Base-by-base conservation (phyloP, 345 rosid genomes). In the Erucastrum elatum region DNA sequence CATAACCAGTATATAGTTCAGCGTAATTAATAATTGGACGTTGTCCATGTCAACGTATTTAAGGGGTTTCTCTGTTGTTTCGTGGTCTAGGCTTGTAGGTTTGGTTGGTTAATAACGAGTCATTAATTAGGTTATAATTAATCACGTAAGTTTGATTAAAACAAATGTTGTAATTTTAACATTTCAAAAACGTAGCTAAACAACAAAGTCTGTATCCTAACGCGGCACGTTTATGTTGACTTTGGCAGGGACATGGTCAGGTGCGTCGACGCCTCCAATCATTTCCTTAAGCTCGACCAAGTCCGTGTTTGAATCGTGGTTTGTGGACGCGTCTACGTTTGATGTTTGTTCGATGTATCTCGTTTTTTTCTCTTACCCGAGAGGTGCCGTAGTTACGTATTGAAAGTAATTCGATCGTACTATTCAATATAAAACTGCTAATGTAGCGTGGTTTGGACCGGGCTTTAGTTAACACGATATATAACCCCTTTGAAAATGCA, bases 221-320 rank as follows among this genome's bases (percentile, higher is more conserved):
- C 77, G 78, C 78, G 82, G 82, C 59, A 67, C 78, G 65, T 79
- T 79, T 67, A 67, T 68, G 70, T 66, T 79, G 82, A 79, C 82
- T 73, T 34, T 67, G 15, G 26, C 61, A 67, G 74, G 5, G 77
- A 79, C 78, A 73, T 46, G 69, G 69, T 72, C 81, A 79, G 68
- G 77, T 72, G 74, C 44, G 72, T 71, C 80, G 74, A 77, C 76
- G 34, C 46, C 65, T 44, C 68, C 39, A 44, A 15, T 72, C 44
- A 6, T 27, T 60, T 26, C 76, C 68, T 63, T 62, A 25, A 16
- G 64, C 58, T 79, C 62, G 64, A 72, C 68, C 73, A 58, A 78
- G 64, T 59, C 64, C 77, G 82, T 67, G 77, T 73, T 60, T 67
- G 74, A 79, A 66, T 79, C 82, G 74, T 73, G 74, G 77, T 72